phyloP scores from a whole-genome alignment of 2,329 filamentous ascomycete species.

The Plectosphaerella cucumerina region DNA sequence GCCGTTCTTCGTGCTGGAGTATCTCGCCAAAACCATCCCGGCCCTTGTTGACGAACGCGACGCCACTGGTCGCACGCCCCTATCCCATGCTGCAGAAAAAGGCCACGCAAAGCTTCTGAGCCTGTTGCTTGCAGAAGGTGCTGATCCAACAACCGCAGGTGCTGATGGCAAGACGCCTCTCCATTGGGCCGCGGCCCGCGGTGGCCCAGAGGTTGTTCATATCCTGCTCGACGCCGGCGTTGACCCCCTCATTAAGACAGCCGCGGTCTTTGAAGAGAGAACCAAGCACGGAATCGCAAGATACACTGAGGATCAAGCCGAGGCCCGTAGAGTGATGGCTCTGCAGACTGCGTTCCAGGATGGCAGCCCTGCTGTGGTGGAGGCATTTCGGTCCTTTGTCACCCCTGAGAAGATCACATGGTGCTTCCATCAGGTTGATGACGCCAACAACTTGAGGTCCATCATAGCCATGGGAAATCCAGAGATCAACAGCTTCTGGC shows the following conservation, averaged over 20 bases:
- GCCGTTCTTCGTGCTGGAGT: background rate
- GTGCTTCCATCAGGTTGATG: constrained; percentile 11
- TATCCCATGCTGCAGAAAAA: background rate
- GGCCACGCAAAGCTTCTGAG: background rate
- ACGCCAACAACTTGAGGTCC: constrained; percentile 1
- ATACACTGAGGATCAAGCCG: background rate
- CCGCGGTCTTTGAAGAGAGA: background rate
- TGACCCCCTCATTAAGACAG: constrained; percentile 18
- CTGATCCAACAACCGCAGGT: background rate
- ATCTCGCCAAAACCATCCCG: background rate
- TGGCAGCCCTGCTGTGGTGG: constrained; percentile 19
- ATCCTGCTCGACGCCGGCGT: constrained; percentile 29
- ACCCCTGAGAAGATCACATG: constrained; percentile 3
- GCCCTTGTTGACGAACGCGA: background rate
- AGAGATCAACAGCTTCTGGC: constrained; percentile 1
- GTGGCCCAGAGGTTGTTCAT: constrained; percentile 20
- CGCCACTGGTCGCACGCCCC: background rate
- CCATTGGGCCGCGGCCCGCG: constrained; percentile 26
- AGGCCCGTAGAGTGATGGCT: background rate
- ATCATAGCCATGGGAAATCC: constrained; percentile 4
- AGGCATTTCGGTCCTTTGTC: constrained; percentile 22
- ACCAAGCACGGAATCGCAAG: background rate
- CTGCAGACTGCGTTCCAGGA: constrained; percentile 18
- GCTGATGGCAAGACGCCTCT: constrained; percentile 20
- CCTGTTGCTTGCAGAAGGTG: background rate